Percentiles rank a stretch among this genome's conserved stretches.
Conservation (phyloP, 768 basidiomycete genomes). For the Candolleomyces eurysporus region DNA sequence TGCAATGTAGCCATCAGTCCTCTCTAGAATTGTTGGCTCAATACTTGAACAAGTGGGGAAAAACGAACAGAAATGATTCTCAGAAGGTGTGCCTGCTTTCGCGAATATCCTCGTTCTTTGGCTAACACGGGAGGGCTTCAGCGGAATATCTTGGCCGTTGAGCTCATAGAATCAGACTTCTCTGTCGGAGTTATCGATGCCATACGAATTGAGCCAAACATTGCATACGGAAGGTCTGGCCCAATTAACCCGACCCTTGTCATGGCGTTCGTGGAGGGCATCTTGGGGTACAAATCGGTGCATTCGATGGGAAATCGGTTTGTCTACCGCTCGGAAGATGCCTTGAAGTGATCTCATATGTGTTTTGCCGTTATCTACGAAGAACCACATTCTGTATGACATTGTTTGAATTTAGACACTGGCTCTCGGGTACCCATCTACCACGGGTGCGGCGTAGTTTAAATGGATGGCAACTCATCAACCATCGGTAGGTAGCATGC, state of each 20-base stretch:
- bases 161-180: constrained; percentile 34
- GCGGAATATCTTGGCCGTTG: constrained; percentile 30
- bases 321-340: constrained; percentile 1
- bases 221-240: constrained; percentile 11
- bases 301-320: constrained; percentile 19
- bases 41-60: constrained; percentile 38
- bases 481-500: too few relatives aligned
- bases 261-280: constrained; percentile 38
- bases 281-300: constrained; percentile 34
- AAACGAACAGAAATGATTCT: constrained; percentile 26
- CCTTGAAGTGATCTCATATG: background rate
- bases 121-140: constrained; percentile 6
- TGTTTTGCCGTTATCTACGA: background rate
- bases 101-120: background rate
- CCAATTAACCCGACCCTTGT: constrained; percentile 32
- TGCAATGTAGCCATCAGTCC: constrained; percentile 37
- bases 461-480: too few relatives aligned
- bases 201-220: constrained; percentile 28
- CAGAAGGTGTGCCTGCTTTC: constrained; percentile 20
- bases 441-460: too few relatives aligned
- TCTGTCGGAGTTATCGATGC: constrained; percentile 32
- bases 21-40: constrained; percentile 32
- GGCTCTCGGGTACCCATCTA: too few relatives aligned
- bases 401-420: too few relatives aligned
- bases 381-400: too few relatives aligned